Conservation (phyloP, 2,329 filamentous ascomycete species). For the Colletotrichum graminicola region DNA sequence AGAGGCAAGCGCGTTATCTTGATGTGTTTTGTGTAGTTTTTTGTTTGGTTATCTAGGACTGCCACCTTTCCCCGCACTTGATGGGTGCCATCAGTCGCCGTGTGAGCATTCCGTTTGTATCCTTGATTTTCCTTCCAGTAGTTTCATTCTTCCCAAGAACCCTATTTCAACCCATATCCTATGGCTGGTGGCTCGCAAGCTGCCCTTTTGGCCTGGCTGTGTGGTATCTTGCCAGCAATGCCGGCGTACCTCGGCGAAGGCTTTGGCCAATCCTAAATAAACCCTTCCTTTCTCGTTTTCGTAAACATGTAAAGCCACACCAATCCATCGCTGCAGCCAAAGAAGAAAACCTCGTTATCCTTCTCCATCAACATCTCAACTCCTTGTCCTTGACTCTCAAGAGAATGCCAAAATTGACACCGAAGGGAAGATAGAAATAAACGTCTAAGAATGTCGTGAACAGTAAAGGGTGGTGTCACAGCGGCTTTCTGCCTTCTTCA, state of each 20-base stretch:
- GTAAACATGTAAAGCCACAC: slow-evolving; percentile 21
- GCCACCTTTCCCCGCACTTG: slow-evolving; percentile 12
- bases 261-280: slow-evolving; percentile 25
- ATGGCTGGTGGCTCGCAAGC: neutral
- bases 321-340: slow-evolving; percentile 15
- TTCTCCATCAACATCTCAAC: slow-evolving; percentile 1
- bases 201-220: neutral
- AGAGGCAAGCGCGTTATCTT: neutral
- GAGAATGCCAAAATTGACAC: slow-evolving; percentile 34
- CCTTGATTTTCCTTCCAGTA: slow-evolving; percentile 34
- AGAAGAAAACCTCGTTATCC: slow-evolving; percentile 10
- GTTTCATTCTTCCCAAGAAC: slow-evolving; percentile 16
- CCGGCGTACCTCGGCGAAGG: slow-evolving; percentile 12
- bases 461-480: neutral
- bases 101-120: slow-evolving; percentile 13
- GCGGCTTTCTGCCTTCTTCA: slow-evolving; percentile 10
- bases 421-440: slow-evolving; percentile 40
- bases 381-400: slow-evolving; percentile 31
- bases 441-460: slow-evolving; percentile 42
- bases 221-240: neutral
- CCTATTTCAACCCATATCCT: neutral
- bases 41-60: slow-evolving; percentile 36
- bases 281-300: slow-evolving; percentile 15
- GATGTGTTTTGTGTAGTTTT: slow-evolving; percentile 31
- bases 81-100: slow-evolving; percentile 1